phyloP scores from a whole-genome alignment of 2,329 filamentous ascomycete genomes.

The Rachicladosporium sp. region DNA sequence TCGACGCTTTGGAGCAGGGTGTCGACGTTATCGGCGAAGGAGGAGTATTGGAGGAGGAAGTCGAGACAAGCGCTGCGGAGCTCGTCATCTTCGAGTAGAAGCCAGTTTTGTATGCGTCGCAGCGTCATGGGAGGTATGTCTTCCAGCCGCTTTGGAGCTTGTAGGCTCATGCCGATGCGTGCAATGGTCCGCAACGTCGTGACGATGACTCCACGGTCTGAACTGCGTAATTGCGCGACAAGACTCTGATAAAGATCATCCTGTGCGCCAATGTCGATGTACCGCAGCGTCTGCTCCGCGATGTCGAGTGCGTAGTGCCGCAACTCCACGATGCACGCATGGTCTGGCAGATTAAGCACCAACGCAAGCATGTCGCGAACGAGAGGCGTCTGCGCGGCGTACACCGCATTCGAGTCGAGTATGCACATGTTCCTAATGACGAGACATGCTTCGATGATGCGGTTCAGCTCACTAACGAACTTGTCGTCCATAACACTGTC shows the following conservation, averaged over 20 bases:
- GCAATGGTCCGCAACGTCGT: constrained; percentile 70
- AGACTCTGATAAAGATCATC: constrained; percentile 73
- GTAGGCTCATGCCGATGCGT: constrained; percentile 76
- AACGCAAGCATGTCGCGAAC: constrained; percentile 76
- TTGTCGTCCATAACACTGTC: constrained; percentile 59
- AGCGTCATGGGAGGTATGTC: constrained; percentile 55
- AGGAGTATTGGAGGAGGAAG: constrained; percentile 92
- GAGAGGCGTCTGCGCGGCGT: constrained; percentile 61
- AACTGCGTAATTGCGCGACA: constrained; percentile 38
- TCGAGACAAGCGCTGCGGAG: constrained; percentile 79
- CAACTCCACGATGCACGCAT: constrained; percentile 64
- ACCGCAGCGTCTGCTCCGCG: constrained; percentile 78
- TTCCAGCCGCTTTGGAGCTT: constrained; percentile 64
- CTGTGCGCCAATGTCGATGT: constrained; percentile 55
- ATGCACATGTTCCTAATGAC: constrained; percentile 96
- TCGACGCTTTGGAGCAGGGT: constrained; percentile 51
- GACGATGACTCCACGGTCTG: constrained; percentile 72
- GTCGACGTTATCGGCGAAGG: constrained; percentile 72
- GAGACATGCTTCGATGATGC: constrained; percentile 74
- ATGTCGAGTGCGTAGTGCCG: constrained; percentile 88
- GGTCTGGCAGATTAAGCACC: constrained; percentile 61
- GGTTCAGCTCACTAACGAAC: constrained; percentile 57
- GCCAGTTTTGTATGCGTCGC: constrained; percentile 57
- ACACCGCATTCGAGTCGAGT: constrained; percentile 73
- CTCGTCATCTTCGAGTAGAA: constrained; percentile 79